Conservation (phyloP, 306 rosid species). For the Prunus mongolica region DNA sequence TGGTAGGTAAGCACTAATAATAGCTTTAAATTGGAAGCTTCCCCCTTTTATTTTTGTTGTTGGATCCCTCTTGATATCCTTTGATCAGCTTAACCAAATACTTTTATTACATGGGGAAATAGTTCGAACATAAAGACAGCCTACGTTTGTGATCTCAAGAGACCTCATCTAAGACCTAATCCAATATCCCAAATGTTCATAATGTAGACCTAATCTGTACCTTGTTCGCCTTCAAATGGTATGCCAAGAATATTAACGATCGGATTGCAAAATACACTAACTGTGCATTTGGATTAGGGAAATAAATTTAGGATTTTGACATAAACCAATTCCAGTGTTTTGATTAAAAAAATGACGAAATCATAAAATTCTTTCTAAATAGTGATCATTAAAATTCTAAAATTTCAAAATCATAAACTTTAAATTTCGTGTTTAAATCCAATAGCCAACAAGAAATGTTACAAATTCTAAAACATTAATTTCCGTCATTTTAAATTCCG, state of each 20-base stretch:
- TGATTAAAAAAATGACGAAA: too few species aligned
- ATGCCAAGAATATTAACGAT: not conserved
- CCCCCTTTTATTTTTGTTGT: not conserved
- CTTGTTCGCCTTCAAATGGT: not conserved
- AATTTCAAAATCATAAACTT: too few species aligned
- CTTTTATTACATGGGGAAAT: not conserved
- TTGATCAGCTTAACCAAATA: not conserved
- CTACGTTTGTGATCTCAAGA: not conserved
- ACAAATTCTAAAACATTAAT: too few species aligned
- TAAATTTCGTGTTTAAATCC: too few species aligned
- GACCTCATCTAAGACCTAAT: not conserved
- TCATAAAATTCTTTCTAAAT: too few species aligned
- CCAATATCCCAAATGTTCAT: not conserved
- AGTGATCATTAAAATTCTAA: too few species aligned
- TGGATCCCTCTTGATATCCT: not conserved
- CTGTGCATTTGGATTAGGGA: too few species aligned
- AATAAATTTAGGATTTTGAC: too few species aligned
- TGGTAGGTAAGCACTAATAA: not conserved
- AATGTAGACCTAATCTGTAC: not conserved
- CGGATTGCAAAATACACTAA: not conserved
- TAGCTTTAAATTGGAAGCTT: not conserved
- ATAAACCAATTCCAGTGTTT: too few species aligned
- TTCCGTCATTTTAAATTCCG: too few species aligned
- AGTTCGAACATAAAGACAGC: not conserved
- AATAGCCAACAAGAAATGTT: too few species aligned